Evolutionary conservation across 345 rosid species (phyloP), one percentile per base, ranked within the genome.

Genomic region (Conringia planisiliqua): DNA sequence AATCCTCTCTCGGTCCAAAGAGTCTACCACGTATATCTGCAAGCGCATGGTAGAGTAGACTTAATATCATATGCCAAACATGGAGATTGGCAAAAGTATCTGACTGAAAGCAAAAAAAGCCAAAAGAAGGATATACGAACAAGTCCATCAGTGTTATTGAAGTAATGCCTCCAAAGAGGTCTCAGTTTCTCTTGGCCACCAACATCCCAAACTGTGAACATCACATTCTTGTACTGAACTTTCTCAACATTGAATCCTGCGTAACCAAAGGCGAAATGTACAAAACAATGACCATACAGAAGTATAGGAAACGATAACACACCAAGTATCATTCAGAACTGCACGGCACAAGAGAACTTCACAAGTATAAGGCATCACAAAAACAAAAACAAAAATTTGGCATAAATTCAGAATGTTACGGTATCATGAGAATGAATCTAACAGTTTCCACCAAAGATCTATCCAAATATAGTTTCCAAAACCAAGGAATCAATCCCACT

Each of bases 141-240:
- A 88, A 96, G 85, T 66, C 99, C 99, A 84, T 96, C 99, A 5
- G 99, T 96, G 75, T 96, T 92, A 66, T 88, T 90, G 74, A 96
- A 92, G 86, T 96, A 96, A 80, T 96, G 99, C 89, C 97, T 89
- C 99, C 99, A 96, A 4, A 96, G 86, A 35, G 99, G 97, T 82
- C 99, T 87, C 56, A 92, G 79, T 86, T 96, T 96, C 89, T 92
- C 98, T 83, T 92, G 98, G 26, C 99, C 98, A 64, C 99, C 97
- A 56, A 96, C 97, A 74, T 96, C 99, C 99, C 99, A 96, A 67
- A 96, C 99, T 18, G 98, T 96, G 85, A 96, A 96, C 54, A 89
- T 73, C 69, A 96, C 99, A 87, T 96, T 92, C 90, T 96, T 96
- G 80, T 96, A 96, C 84, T 96, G 96, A 74, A 92, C 98, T 83